Percentiles rank a stretch among this genome's conserved stretches.
phyloP scores from a whole-genome alignment of 2,329 filamentous ascomycete genomes.

The Esteya vermicola region DNA sequence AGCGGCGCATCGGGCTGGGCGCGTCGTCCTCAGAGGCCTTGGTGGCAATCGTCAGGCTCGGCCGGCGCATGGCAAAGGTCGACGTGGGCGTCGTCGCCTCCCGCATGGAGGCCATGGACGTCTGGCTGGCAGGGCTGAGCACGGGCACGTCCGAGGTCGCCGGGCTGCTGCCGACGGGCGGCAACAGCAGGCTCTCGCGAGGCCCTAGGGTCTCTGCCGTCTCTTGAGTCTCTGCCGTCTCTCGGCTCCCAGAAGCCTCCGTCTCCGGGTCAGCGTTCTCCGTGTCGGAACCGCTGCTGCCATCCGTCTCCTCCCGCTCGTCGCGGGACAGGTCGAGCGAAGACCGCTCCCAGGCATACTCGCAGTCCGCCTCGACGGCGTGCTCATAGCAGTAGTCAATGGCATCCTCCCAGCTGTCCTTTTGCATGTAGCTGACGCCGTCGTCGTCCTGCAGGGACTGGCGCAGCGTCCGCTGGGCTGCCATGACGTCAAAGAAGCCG shows the following conservation, averaged over 20 bases:
- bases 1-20: constrained; percentile 10
- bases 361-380: constrained; percentile 50
- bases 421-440: constrained; percentile 16
- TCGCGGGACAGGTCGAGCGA: constrained; percentile 32
- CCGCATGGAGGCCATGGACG: constrained; percentile 23
- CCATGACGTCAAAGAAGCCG: constrained; percentile 26
- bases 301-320: constrained; percentile 11
- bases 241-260: too few species aligned
- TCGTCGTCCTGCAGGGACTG: constrained; percentile 13
- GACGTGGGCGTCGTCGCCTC: constrained; percentile 31
- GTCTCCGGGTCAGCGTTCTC: constrained; percentile 1
- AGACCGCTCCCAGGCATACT: constrained; percentile 49
- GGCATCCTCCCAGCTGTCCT: constrained; percentile 50
- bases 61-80: constrained; percentile 14
- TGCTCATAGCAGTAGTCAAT: constrained; percentile 61
- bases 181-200: constrained; percentile 5
- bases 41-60: constrained; percentile 9
- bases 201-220: too few species aligned
- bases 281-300: background rate
- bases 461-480: constrained; percentile 19
- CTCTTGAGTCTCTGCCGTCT: too few species aligned
- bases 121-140: constrained; percentile 34
- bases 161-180: constrained; percentile 17
- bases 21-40: background rate
- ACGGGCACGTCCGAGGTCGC: constrained; percentile 27